Base-by-base conservation (phyloP, 768 basidiomycete species). In the Amanita jacksonii region DNA sequence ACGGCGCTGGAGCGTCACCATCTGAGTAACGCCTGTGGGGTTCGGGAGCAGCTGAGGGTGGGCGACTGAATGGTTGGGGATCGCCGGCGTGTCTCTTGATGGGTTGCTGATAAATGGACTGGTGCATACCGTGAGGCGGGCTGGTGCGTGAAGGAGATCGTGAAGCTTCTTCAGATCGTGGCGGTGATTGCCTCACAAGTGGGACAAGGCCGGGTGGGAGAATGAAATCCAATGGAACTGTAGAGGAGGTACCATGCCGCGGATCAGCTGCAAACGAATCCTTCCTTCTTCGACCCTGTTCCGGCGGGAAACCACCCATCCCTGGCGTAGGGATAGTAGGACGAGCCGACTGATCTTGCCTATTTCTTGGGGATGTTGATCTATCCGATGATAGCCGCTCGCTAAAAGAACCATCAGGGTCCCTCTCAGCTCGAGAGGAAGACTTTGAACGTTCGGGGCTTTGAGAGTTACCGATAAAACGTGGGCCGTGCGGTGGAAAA, bases 1-100 rank as follows among this genome's bases (percentile, higher is more conserved):
- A 48, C 22, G 51, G 32, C 6, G 56, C 55, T 20, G 47, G 57
- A 45, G 66, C 62, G 45, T 70, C 72, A 8, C 68, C 65, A 35
- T 72, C 71, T 1, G 71, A 73, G 49, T 63, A 63, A 19, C 76
- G 67, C 28, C 77, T 66, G 24, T 63, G 68, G 27, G 68, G 64
- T 38, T 59, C 60, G 10, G 55, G 53, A 16, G 35, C 25, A 8
- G 13, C 30, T 22, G 28, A 12, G 23, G 46, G 53, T 19, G 43
- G 20, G 36, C 19, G 41, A n/a, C 25, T 15, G 12, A 27, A 20
- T n/a, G 58, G 52, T 28, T 53, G 52, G 37, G 65, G 65, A 8
- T 62, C 60, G 44, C 68, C 67, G 1, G 67, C 67, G 43, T 60
- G 56, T 34, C 72, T 63, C 22, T 73, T 67, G 18, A 59, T 53